Percentiles rank a stretch among this genome's conserved stretches.
Conservation (phyloP, 768 basidiomycete genomes). For the Lactarius deliciosus region DNA sequence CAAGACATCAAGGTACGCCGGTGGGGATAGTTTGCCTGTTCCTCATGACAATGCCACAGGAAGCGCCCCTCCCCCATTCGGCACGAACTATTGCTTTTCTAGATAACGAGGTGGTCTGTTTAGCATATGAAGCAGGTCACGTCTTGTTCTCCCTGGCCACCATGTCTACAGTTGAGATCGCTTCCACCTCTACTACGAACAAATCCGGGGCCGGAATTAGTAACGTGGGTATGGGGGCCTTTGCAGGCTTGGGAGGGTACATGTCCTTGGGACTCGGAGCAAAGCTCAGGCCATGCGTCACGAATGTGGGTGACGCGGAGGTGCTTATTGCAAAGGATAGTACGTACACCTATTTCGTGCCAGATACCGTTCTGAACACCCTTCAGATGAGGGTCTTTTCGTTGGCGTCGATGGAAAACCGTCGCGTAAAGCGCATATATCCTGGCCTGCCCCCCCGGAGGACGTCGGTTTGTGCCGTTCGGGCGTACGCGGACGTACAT, state of each 20-base stretch:
- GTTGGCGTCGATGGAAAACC: conserved; percentile 59
- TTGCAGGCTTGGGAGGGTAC: conserved; percentile 79
- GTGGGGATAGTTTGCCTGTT: background rate
- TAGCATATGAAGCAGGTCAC: conserved; percentile 82
- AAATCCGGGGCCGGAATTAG: conserved; percentile 43
- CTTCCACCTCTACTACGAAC: conserved; percentile 38
- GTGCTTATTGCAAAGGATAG: conserved; percentile 77
- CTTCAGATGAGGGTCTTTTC: conserved; percentile 64
- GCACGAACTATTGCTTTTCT: conserved; percentile 83
- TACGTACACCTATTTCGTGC: conserved; percentile 40
- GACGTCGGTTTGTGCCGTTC: conserved; percentile 56
- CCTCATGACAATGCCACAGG: conserved; percentile 46
- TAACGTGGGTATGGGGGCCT: conserved; percentile 64
- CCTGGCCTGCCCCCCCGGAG: conserved; percentile 81
- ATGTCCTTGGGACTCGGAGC: conserved; percentile 81
- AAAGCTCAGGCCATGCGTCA: conserved; percentile 65
- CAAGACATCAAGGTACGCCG: conserved; percentile 63
- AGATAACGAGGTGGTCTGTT: conserved; percentile 56
- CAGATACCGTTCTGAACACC: conserved; percentile 9
- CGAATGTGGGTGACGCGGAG: conserved; percentile 58
- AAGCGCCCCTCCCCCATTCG: conserved; percentile 82
- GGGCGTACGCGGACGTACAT: conserved; percentile 4
- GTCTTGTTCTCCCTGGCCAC: conserved; percentile 67
- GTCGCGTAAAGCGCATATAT: conserved; percentile 50
- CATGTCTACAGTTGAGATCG: conserved; percentile 56